Percentiles rank a stretch among this genome's conserved stretches.
These are phyloP conservation scores for Xylariaceae sp. DNA, from an alignment of 2,329 filamentous ascomycete genomes.

Conservation along the genomic window DNA sequence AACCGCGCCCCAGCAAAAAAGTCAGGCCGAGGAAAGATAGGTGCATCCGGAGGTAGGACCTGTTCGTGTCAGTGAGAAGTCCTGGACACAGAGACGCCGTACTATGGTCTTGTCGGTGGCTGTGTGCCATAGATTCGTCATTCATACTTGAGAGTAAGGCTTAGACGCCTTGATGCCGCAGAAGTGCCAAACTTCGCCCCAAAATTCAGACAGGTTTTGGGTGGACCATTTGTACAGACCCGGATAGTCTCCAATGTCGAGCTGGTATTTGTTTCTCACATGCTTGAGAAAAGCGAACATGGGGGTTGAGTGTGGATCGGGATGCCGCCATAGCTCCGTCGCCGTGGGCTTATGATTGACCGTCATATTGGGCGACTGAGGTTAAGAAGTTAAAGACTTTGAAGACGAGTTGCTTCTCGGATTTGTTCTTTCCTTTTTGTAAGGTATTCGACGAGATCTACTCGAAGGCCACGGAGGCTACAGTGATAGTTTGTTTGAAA, in stretches of 20 bases:
- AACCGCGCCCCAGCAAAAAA: conserved; percentile 83
- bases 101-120: conserved; percentile 5
- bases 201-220: conserved; percentile 76
- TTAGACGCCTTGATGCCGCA: conserved; percentile 75
- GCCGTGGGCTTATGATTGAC: conserved; percentile 29
- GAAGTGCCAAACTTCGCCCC: conserved; percentile 85
- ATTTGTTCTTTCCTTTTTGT: background rate
- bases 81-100: background rate
- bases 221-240: conserved; percentile 88
- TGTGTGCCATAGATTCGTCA: background rate
- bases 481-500: background rate
- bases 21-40: conserved; percentile 84
- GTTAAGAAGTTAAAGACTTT: background rate
- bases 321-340: conserved; percentile 74
- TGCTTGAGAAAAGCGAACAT: conserved; percentile 75
- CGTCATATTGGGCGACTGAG: conserved; percentile 32
- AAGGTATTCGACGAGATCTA: background rate
- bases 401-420: background rate
- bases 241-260: conserved; percentile 70
- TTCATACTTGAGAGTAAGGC: conserved; percentile 63
- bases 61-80: conserved; percentile 46
- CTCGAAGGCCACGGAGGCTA: background rate
- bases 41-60: conserved; percentile 70
- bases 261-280: conserved; percentile 70
- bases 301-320: conserved; percentile 68